phyloP scores from a whole-genome alignment of 2,329 filamentous ascomycete species.

The Aplosporella prunicola region DNA sequence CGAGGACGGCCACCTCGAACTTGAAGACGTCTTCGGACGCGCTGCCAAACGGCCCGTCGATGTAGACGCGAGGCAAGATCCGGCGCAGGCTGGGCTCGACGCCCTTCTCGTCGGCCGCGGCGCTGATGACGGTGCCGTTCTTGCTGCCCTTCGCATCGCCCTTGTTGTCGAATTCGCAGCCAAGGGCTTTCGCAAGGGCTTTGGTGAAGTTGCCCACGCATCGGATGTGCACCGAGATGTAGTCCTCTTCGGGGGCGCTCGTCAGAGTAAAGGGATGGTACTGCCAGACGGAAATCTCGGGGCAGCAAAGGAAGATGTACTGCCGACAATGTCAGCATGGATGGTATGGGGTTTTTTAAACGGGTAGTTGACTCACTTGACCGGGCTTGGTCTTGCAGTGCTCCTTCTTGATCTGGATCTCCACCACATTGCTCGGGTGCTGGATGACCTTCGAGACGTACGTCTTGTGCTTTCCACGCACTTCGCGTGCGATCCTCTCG shows the following conservation, averaged over 20 bases:
- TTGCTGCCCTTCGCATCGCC: conserved; percentile 23
- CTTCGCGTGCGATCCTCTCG: conserved; percentile 69
- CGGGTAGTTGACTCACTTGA: conserved; percentile 5
- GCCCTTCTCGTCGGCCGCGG: conserved; percentile 48
- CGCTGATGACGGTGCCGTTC: conserved; percentile 58
- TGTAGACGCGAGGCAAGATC: conserved; percentile 68
- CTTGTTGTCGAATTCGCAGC: conserved; percentile 59
- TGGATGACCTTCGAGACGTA: conserved; percentile 84
- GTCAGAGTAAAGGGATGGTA: conserved; percentile 83
- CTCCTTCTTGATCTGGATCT: conserved; percentile 89
- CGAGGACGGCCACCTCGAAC: conserved; percentile 42
- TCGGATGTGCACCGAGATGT: conserved; percentile 78
- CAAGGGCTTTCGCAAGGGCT: conserved; percentile 57
- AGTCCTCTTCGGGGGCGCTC: conserved; percentile 80
- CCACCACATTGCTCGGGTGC: conserved; percentile 79
- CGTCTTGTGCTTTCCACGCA: conserved; percentile 72
- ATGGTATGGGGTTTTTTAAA: background rate
- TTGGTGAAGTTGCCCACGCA: conserved; percentile 76
- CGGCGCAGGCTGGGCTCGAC: conserved; percentile 63
- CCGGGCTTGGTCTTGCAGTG: conserved; percentile 72
- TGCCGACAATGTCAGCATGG: too few species aligned
- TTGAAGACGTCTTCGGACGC: conserved; percentile 83
- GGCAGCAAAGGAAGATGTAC: conserved; percentile 85
- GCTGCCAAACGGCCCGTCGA: conserved; percentile 78
- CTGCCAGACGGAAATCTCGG: conserved; percentile 77